Conservation (phyloP, 306 rosid species). For the Corylus americana region DNA sequence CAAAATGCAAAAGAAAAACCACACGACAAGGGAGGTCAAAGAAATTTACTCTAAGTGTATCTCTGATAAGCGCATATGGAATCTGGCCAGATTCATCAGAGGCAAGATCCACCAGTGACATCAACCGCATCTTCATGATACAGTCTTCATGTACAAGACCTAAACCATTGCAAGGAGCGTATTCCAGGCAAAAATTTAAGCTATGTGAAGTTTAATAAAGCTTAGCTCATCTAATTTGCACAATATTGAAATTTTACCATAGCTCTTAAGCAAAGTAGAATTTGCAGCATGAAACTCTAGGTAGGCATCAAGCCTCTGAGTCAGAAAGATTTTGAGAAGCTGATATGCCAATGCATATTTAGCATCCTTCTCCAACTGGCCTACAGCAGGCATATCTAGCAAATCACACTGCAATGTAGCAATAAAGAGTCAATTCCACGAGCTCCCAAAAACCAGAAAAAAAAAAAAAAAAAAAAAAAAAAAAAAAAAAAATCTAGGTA, state of each 20-base stretch:
- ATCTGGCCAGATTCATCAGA: slow-evolving; percentile 65
- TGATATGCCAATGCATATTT: slow-evolving; percentile 70
- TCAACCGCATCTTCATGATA: slow-evolving; percentile 73
- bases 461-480: neutral
- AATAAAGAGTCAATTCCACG: slow-evolving; percentile 19
- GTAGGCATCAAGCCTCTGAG: slow-evolving; percentile 85
- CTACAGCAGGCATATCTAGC: slow-evolving; percentile 77
- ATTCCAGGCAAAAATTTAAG: slow-evolving; percentile 11
- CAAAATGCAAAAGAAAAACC: slow-evolving; percentile 10
- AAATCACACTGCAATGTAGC: slow-evolving; percentile 74
- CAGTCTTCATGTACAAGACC: slow-evolving; percentile 92
- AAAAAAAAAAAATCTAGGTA: neutral
- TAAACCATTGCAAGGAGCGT: slow-evolving; percentile 29
- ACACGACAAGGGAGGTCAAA: slow-evolving; percentile 1
- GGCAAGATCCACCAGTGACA: slow-evolving; percentile 87
- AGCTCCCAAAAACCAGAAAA: slow-evolving; percentile 4
- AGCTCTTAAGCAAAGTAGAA: slow-evolving; percentile 64
- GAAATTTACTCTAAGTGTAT: slow-evolving; percentile 66
- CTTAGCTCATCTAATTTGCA: neutral
- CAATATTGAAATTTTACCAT: slow-evolving; percentile 48
- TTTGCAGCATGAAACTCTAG: slow-evolving; percentile 75
- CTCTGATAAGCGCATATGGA: slow-evolving; percentile 67
- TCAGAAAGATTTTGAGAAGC: slow-evolving; percentile 79
- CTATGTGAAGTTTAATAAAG: slow-evolving; percentile 1
- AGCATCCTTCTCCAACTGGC: slow-evolving; percentile 88